phyloP scores from a whole-genome alignment of 176 grass and related monocot genomes.

The Oryza rufipogon region DNA sequence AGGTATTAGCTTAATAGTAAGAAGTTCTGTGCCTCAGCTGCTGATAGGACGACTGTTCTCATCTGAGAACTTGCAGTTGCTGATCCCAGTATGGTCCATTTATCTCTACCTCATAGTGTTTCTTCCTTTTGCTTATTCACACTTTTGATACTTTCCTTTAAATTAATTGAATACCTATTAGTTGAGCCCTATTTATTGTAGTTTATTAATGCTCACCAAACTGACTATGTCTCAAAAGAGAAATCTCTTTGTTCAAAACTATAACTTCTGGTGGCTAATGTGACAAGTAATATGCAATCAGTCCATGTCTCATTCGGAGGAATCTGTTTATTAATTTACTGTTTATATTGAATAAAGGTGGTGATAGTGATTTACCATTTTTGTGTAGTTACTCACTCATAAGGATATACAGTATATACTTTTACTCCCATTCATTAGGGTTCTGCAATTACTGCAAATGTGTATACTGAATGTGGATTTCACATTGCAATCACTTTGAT shows the following conservation, averaged over 20 bases:
- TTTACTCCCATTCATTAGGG: not conserved
- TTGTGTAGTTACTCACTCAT: not conserved
- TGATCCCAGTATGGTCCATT: conserved; percentile 73
- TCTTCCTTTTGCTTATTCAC: conserved; percentile 15
- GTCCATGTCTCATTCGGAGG: not conserved
- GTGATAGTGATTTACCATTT: not conserved
- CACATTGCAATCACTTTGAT: conserved; percentile 25
- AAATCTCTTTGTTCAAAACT: not conserved
- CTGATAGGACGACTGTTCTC: conserved; percentile 63
- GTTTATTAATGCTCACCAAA: conserved; percentile 2
- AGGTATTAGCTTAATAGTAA: conserved; percentile 55
- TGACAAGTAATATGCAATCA: not conserved
- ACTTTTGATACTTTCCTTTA: not conserved
- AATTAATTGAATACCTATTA: conserved; percentile 4
- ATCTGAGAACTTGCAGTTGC: conserved; percentile 82
- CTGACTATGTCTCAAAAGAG: not conserved
- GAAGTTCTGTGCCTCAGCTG: conserved; percentile 67
- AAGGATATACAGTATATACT: not conserved
- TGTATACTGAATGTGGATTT: conserved; percentile 17
- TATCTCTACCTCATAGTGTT: conserved; percentile 10
- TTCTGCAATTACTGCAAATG: conserved; percentile 7
- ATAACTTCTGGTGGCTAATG: conserved; percentile 14
- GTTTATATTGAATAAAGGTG: conserved; percentile 1
- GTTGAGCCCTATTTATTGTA: not conserved
- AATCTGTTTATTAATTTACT: conserved; percentile 1